Conservation (phyloP, 2,329 filamentous ascomycete species). For the Colletotrichum sp. region DNA sequence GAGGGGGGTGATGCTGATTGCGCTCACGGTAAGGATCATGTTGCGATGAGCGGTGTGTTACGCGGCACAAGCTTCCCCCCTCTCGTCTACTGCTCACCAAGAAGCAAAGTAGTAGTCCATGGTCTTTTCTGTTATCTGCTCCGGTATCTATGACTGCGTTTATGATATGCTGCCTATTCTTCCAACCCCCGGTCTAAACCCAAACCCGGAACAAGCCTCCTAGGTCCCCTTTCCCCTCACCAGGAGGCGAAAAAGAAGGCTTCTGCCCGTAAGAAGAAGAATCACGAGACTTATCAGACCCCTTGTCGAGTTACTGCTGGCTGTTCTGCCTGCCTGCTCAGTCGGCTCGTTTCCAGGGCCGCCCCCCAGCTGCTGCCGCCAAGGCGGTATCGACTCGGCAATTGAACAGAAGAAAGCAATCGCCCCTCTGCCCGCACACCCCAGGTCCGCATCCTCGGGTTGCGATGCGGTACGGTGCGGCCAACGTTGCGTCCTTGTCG, state of each 20-base stretch:
- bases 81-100: background rate
- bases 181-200: background rate
- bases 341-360: background rate
- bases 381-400: background rate
- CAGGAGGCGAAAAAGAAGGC: background rate
- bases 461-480: background rate
- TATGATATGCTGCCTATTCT: background rate
- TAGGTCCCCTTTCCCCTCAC: background rate
- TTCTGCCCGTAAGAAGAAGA: background rate
- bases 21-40: background rate
- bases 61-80: background rate
- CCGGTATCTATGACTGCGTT: background rate
- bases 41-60: background rate
- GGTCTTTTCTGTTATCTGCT: background rate
- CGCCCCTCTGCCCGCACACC: background rate
- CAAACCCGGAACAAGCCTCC: background rate
- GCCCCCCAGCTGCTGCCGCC: background rate
- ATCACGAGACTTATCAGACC: background rate
- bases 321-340: background rate
- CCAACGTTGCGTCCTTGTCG: background rate
- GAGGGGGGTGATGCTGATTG: background rate
- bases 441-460: background rate
- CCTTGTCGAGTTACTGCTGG: background rate
- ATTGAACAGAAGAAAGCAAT: background rate
- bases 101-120: background rate